phyloP scores from a whole-genome alignment of 805 yeast species.

The Kregervanrija delftensis region DNA sequence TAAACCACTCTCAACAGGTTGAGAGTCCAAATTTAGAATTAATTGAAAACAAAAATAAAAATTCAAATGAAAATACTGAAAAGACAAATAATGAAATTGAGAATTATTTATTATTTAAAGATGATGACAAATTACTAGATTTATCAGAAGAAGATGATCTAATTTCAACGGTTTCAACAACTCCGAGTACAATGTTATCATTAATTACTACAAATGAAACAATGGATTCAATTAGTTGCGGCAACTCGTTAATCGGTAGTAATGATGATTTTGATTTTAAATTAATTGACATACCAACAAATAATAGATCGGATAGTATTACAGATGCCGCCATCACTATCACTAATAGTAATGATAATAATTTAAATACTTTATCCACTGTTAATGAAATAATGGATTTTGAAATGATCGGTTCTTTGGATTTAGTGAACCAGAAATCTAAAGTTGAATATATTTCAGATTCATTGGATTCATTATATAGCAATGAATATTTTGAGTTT shows the following conservation, averaged over 20 bases:
- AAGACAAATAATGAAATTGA: background rate
- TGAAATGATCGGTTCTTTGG: background rate
- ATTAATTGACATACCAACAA: background rate
- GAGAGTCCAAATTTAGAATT: background rate
- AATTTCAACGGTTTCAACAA: constrained; percentile 19
- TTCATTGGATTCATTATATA: background rate
- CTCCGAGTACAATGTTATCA: constrained; percentile 20
- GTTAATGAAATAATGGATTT: constrained; percentile 4
- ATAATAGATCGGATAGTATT: background rate
- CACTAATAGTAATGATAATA: background rate
- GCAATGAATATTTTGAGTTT: constrained; percentile 18
- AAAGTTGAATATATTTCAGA: background rate
- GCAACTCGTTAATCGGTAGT: no score
- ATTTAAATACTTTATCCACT: no score
- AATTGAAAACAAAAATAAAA: background rate
- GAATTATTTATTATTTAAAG: background rate
- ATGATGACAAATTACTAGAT: constrained; percentile 14
- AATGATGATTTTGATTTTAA: constrained; percentile 8
- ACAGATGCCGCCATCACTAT: background rate
- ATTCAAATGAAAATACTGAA: background rate
- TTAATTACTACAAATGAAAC: constrained; percentile 25
- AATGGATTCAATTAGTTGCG: constrained; percentile 19
- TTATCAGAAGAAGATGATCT: constrained; percentile 23
- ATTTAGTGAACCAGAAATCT: background rate
- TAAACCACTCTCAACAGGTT: constrained; percentile 20